phyloP scores from a whole-genome alignment of 352 stramenopile genomes.

The Phytophthora pistaciae region DNA sequence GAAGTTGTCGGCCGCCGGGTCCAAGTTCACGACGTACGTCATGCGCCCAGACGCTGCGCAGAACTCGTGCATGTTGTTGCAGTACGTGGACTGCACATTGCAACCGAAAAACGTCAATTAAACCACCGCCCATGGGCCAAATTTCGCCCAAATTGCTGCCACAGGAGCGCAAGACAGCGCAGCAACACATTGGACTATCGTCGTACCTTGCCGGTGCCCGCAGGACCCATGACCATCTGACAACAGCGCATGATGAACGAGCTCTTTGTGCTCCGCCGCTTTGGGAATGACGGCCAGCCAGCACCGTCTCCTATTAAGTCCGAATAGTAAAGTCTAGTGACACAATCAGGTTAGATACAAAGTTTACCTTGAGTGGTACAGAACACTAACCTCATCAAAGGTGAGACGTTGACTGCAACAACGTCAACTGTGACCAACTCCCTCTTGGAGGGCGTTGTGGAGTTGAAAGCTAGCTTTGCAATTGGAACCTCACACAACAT shows the following conservation, averaged over 20 bases:
- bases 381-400: background rate
- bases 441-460: background rate
- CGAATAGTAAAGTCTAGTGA: background rate
- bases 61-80: conserved; percentile 95
- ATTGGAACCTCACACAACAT: conserved; percentile 19
- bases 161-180: background rate
- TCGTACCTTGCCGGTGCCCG: conserved; percentile 90
- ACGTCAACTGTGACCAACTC: background rate
- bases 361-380: background rate
- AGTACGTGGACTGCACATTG: conserved; percentile 88
- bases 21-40: conserved; percentile 97
- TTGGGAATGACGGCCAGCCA: conserved; percentile 31
- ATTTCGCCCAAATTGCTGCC: conserved; percentile 19
- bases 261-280: conserved; percentile 26
- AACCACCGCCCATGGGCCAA: conserved; percentile 14
- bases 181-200: background rate
- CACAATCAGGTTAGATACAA: background rate
- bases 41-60: conserved; percentile 84
- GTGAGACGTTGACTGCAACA: too few species aligned
- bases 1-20: conserved; percentile 94
- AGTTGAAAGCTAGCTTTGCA: background rate
- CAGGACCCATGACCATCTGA: conserved; percentile 93
- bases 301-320: conserved; percentile 7
- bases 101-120: conserved; percentile 17
- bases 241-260: conserved; percentile 82